Conservation (phyloP, 2,329 filamentous ascomycete species). For the Neonectria punicea region DNA sequence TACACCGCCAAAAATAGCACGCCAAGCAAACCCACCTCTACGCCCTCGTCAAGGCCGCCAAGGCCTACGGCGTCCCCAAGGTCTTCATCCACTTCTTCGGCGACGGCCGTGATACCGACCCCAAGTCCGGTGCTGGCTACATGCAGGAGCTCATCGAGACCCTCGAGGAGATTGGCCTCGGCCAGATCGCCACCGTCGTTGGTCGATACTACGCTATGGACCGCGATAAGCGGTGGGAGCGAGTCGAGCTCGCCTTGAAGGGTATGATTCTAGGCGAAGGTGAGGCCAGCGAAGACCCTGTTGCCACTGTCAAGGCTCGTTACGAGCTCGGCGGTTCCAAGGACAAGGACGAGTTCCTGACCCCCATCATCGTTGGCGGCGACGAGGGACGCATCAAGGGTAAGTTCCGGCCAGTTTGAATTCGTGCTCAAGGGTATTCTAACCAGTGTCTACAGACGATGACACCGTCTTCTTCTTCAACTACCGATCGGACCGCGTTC, state of each 20-base stretch:
- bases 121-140: constrained; percentile 90
- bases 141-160: constrained; percentile 87
- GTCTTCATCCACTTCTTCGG: constrained; percentile 99
- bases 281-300: constrained; percentile 84
- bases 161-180: constrained; percentile 84
- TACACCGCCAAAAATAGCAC: constrained; percentile 65
- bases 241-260: constrained; percentile 89
- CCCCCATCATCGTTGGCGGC: constrained; percentile 94
- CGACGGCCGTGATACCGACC: constrained; percentile 96
- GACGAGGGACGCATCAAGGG: constrained; percentile 87
- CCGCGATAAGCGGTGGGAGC: constrained; percentile 99
- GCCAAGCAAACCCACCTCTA: constrained; percentile 95
- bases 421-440: constrained; percentile 6
- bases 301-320: constrained; percentile 86
- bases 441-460: constrained; percentile 66
- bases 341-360: constrained; percentile 97
- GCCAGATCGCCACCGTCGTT: constrained; percentile 91
- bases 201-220: constrained; percentile 99
- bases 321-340: constrained; percentile 75
- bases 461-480: constrained; percentile 99
- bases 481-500: constrained; percentile 97
- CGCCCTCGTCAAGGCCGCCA: constrained; percentile 87
- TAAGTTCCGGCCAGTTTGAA: constrained; percentile 50
- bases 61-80: constrained; percentile 85
- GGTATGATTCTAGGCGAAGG: constrained; percentile 88